These are phyloP conservation scores for Carex myosuroides DNA, from an alignment of 176 grass and related monocot species.

Conservation along the genomic window DNA sequence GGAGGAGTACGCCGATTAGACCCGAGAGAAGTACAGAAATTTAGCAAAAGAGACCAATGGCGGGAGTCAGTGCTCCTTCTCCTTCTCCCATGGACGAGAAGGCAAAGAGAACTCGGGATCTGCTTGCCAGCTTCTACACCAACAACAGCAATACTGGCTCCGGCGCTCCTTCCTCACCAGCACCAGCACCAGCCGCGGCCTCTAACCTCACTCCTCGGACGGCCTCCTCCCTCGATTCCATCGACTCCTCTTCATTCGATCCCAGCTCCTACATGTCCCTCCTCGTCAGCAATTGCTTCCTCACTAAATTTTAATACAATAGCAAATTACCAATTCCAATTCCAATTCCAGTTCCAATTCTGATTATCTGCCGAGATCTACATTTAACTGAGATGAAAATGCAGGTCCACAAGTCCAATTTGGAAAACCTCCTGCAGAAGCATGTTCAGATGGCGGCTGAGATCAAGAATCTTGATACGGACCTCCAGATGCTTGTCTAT, in stretches of 20 bases:
- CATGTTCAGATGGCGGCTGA: conserved; percentile 98
- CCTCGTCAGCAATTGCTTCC: conserved; percentile 48
- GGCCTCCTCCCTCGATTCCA: conserved; percentile 68
- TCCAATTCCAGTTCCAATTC: too few relatives aligned
- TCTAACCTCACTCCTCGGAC: conserved; percentile 19
- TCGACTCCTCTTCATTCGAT: conserved; percentile 85
- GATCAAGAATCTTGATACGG: conserved; percentile 99
- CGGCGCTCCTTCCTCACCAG: conserved; percentile 12
- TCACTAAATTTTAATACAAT: not conserved
- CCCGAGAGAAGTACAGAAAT: not conserved
- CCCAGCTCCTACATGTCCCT: conserved; percentile 82
- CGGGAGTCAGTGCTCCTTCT: not conserved
- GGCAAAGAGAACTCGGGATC: conserved; percentile 81
- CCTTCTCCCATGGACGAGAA: conserved; percentile 69
- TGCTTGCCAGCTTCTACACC: conserved; percentile 92
- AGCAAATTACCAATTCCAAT: not conserved
- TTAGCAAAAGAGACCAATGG: not conserved
- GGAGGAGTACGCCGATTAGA: not conserved
- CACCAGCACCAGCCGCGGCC: conserved; percentile 15
- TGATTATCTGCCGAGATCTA: not conserved
- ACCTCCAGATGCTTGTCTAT: conserved; percentile 97
- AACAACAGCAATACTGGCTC: conserved; percentile 38
- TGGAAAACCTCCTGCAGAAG: conserved; percentile 83
- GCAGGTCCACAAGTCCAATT: conserved; percentile 86
- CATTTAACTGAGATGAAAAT: conserved; percentile 11